Percentiles rank a stretch among this genome's conserved stretches.
Evolutionary conservation across 352 stramenopile species (phyloP).

Genomic region (Elongisporangium anandrum): DNA sequence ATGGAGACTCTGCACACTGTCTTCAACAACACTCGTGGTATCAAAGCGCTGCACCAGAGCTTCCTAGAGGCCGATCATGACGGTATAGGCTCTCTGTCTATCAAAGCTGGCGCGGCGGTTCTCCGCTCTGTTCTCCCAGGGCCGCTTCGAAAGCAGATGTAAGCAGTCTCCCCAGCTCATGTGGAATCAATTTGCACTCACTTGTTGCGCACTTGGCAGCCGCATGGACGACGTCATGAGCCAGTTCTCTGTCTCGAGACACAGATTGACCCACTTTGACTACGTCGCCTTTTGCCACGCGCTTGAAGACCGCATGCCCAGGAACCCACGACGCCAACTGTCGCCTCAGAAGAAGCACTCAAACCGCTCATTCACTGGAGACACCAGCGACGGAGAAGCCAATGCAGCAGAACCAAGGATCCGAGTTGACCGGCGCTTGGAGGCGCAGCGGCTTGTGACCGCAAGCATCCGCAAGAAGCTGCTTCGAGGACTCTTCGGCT

Average conservation of each 20-base stretch:
- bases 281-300: slow-evolving; percentile 24
- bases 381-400: slow-evolving; percentile 4
- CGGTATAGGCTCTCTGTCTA: slow-evolving; percentile 6
- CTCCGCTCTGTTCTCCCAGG: slow-evolving; percentile 7
- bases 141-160: slow-evolving; percentile 15
- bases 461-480: slow-evolving; percentile 53
- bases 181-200: no score
- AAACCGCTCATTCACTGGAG: background rate
- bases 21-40: no score
- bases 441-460: slow-evolving; percentile 39
- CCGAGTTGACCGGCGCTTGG: slow-evolving; percentile 41
- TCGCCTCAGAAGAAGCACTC: background rate
- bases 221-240: slow-evolving; percentile 5
- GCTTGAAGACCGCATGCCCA: slow-evolving; percentile 11
- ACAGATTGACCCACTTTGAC: slow-evolving; percentile 11
- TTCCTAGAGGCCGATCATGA: slow-evolving; percentile 14
- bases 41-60: slow-evolving; percentile 2
- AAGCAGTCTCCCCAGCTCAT: background rate
- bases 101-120: slow-evolving; percentile 5
- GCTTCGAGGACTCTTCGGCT: slow-evolving; percentile 30
- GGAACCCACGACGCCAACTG: slow-evolving; percentile 8
- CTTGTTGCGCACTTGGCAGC: slow-evolving; percentile 5
- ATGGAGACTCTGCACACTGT: no score
- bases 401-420: slow-evolving; percentile 15
- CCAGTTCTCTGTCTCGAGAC: slow-evolving; percentile 2